Base-by-base conservation (phyloP, 1,284 basidiomycete species). In the Ustilago sp. region DNA sequence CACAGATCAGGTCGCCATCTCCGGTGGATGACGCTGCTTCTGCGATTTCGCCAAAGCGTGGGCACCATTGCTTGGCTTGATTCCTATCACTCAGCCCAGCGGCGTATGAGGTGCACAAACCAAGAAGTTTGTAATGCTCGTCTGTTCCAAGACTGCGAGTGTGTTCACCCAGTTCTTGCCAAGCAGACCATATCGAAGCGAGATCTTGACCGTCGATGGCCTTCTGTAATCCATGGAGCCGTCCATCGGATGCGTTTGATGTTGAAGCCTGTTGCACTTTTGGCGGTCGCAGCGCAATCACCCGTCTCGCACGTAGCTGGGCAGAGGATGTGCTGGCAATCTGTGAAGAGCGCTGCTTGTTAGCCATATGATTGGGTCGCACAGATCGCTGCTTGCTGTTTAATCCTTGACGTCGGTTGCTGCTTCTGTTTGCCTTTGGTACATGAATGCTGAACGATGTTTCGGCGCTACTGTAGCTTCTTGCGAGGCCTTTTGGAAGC, bases 131-230 rank as follows among this genome's bases (percentile, higher is more conserved):
- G 32, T 43, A 36, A 32, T 76, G 68, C 13, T 67, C 68, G 4
- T 11, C 28, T 36, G 17, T 39, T 47, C 55, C 43, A 7, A 74
- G 54, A n/a, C 36, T 32, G 0, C 35, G n/a, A 0, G 34, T 36
- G 8, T 4, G 8, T 2, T 45, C 1, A 0, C 58, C 70, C 7
- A 60, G 12, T 2, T 32, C 36, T 39, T 60, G 28, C 70, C 70
- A 73, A 2, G 48, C 53, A n/a, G 58, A 32, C 31, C 38, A 61
- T 32, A 68, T 39, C 3, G 50, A 55, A 2, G 31, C 43, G 9
- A 73, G 28, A 28, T 73, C 53, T 32, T 73, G 70, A 1, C 65
- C 45, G 17, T 68, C 70, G 12, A 73, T 68, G 2, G 65, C 70
- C n/a, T 32, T 68, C 35, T 64, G 60, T 2, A 73, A 32, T 4